phyloP scores from a whole-genome alignment of 495 filamentous ascomycete species.

The Penicillium paxilli region DNA sequence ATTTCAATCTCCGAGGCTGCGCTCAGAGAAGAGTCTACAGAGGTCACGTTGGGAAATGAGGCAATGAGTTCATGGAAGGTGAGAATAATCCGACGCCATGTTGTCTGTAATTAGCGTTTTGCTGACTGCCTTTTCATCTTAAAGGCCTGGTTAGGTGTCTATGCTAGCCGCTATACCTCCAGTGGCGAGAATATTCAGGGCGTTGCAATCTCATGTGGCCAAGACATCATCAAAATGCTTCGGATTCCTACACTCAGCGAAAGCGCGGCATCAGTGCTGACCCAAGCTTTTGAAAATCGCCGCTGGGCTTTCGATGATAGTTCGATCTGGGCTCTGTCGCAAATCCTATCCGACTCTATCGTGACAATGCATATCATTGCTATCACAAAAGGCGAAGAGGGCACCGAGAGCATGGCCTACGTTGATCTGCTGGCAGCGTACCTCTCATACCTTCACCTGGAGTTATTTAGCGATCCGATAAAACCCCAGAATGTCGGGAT shows the following conservation, averaged over 20 bases:
- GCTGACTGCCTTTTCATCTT: neutral
- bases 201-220: constrained; percentile 32
- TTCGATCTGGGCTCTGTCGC: constrained; percentile 25
- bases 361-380: constrained; percentile 38
- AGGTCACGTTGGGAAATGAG: constrained; percentile 26
- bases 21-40: constrained; percentile 19
- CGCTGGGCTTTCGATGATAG: constrained; percentile 19
- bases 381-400: constrained; percentile 60
- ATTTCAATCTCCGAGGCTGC: constrained; percentile 28
- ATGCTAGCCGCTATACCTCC: constrained; percentile 15
- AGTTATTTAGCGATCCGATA: constrained; percentile 31
- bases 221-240: constrained; percentile 33
- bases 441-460: constrained; percentile 34
- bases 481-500: constrained; percentile 34
- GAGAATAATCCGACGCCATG: constrained; percentile 1
- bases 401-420: constrained; percentile 66
- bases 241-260: constrained; percentile 20
- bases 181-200: constrained; percentile 17
- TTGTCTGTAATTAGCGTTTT: neutral
- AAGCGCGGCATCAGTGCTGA: constrained; percentile 22
- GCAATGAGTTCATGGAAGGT: constrained; percentile 41
- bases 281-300: constrained; percentile 23
- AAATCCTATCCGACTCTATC: constrained; percentile 33
- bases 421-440: constrained; percentile 71
- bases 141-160: constrained; percentile 23